Conservation (phyloP, 768 basidiomycete species). For the Mycena crocata region DNA sequence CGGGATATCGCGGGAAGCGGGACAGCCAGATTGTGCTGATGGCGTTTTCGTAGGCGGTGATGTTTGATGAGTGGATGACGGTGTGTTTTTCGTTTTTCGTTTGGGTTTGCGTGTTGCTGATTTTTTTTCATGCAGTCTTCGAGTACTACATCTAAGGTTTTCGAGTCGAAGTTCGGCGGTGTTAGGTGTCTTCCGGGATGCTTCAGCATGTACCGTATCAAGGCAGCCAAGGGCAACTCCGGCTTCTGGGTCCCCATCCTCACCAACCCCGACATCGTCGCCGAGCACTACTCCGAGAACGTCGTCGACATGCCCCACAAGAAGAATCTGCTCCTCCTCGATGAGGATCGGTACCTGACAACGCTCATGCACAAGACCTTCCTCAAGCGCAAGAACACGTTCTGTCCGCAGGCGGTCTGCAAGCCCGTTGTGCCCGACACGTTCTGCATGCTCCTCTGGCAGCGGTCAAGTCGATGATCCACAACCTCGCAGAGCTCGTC, state of each 20-base stretch:
- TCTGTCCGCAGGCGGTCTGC: slow-evolving; percentile 98
- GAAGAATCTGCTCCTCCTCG: slow-evolving; percentile 96
- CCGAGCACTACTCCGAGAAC: slow-evolving; percentile 99
- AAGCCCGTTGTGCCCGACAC: slow-evolving; percentile 99
- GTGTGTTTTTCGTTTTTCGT: slow-evolving; percentile 2
- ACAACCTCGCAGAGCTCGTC: slow-evolving; percentile 95
- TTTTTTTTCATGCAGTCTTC: slow-evolving; percentile 74
- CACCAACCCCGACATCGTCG: slow-evolving; percentile 97
- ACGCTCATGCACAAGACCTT: slow-evolving; percentile 99
- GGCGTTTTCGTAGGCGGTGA: slow-evolving; percentile 98
- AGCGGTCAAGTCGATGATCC: slow-evolving; percentile 98
- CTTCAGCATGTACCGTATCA: slow-evolving; percentile 99
- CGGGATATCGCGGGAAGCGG: slow-evolving; percentile 98
- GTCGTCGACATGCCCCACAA: slow-evolving; percentile 99
- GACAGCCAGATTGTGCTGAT: slow-evolving; percentile 98
- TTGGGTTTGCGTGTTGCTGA: slow-evolving; percentile 20
- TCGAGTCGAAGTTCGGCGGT: slow-evolving; percentile 99
- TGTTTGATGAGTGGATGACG: slow-evolving; percentile 99
- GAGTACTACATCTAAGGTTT: slow-evolving; percentile 99
- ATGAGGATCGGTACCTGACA: slow-evolving; percentile 99
- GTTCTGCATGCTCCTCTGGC: slow-evolving; percentile 92
- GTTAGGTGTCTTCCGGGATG: slow-evolving; percentile 99
- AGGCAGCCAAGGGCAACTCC: slow-evolving; percentile 95
- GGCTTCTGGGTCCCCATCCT: slow-evolving; percentile 99
- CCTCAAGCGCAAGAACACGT: slow-evolving; percentile 99